Conservation (phyloP, 176 grass and related monocot genomes). For the Ensete ventricosum region DNA sequence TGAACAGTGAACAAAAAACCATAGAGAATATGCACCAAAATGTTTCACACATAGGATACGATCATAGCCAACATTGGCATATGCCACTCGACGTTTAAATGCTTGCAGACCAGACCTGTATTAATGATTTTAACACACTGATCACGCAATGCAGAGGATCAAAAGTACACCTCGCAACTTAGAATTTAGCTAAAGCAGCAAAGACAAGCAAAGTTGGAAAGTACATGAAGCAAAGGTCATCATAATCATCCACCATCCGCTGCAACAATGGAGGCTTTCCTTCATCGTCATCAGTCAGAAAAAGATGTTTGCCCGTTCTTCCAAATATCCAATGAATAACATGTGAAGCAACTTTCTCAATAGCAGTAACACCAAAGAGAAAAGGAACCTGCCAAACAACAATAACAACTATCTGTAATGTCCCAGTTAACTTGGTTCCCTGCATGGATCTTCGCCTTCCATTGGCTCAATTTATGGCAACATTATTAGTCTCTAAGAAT, state of each 20-base stretch:
- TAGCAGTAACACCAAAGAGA: conserved; percentile 73
- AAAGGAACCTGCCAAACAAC: conserved; percentile 63
- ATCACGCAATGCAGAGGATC: neutral
- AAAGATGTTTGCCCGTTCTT: conserved; percentile 92
- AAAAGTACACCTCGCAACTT: conserved; percentile 13
- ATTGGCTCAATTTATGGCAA: too few species aligned
- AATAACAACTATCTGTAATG: too few species aligned
- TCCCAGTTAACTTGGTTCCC: neutral
- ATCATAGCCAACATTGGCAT: conserved; percentile 85
- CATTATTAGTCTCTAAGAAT: too few species aligned
- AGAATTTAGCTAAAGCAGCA: neutral
- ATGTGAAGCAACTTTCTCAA: conserved; percentile 69
- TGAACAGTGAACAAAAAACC: neutral
- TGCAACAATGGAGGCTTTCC: conserved; percentile 84
- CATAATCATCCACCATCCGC: conserved; percentile 76
- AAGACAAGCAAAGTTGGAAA: neutral
- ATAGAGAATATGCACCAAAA: neutral
- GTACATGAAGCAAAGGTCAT: conserved; percentile 73
- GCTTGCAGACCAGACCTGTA: conserved; percentile 71
- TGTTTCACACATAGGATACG: conserved; percentile 50
- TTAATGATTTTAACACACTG: conserved; percentile 23
- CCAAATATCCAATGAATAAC: conserved; percentile 94
- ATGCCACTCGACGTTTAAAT: conserved; percentile 78
- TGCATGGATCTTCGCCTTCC: too few species aligned
- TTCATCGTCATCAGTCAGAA: conserved; percentile 69